A percentile compares a stretch with the other conserved stretches of the same genome.
phyloP scores from a whole-genome alignment of 75 land plant species.

The Pinus tabuliformis region DNA sequence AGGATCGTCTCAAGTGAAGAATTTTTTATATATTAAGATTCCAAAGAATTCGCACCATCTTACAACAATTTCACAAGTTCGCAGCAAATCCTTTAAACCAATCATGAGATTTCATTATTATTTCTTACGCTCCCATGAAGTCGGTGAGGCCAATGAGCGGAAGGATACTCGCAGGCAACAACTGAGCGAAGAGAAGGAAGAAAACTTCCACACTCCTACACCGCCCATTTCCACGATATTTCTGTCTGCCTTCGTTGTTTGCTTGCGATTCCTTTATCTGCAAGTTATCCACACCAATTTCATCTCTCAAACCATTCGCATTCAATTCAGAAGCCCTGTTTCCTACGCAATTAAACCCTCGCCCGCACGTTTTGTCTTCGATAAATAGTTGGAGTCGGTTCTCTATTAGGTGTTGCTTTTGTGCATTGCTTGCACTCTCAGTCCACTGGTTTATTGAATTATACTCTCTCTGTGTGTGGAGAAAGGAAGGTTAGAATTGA shows the following conservation, averaged over 20 bases:
- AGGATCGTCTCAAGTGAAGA: too few relatives aligned
- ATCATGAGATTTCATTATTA: too few relatives aligned
- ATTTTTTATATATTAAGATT: too few relatives aligned
- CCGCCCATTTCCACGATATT: neutral
- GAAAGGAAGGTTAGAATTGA: neutral
- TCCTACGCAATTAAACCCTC: slow-evolving; percentile 5
- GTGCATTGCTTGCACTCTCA: neutral
- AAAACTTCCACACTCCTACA: slow-evolving; percentile 5
- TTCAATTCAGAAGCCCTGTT: neutral
- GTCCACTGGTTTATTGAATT: neutral
- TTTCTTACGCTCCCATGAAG: neutral
- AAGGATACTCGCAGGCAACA: slow-evolving; percentile 2
- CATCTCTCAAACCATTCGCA: too few relatives aligned
- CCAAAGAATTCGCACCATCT: too few relatives aligned
- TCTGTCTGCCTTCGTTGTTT: neutral
- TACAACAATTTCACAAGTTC: too few relatives aligned
- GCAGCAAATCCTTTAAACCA: too few relatives aligned
- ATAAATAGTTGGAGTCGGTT: too few relatives aligned
- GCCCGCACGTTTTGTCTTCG: neutral
- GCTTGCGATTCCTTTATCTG: neutral
- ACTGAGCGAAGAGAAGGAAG: neutral
- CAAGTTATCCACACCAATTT: neutral
- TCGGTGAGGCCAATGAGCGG: neutral
- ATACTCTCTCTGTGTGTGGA: neutral
- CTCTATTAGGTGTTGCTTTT: too few relatives aligned